phyloP scores from a whole-genome alignment of 2,329 filamentous ascomycete species.

The Pseudogymnoascus sp. region DNA sequence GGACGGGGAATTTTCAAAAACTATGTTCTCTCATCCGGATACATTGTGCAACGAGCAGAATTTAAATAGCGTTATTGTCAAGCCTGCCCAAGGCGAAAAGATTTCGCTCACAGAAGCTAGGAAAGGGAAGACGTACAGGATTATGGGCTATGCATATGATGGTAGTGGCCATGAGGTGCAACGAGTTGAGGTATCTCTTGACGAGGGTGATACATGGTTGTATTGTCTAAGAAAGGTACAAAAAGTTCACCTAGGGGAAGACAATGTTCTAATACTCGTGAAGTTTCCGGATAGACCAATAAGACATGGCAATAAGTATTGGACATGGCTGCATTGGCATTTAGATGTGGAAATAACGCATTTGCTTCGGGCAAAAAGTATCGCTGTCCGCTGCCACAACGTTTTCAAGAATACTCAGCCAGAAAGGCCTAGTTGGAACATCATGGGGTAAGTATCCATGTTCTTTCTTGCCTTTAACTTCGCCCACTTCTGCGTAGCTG shows the following conservation, averaged over 20 bases:
- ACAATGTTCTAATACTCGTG: constrained; percentile 17
- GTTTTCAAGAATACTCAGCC: constrained; percentile 47
- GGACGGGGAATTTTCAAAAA: constrained; percentile 40
- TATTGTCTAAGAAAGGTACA: constrained; percentile 35
- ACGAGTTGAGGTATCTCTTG: constrained; percentile 42
- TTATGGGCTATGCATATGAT: constrained; percentile 43
- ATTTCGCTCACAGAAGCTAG: constrained; percentile 34
- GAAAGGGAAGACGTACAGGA: constrained; percentile 36
- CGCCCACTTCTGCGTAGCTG: not conserved
- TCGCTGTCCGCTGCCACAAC: constrained; percentile 42
- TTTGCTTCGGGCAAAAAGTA: constrained; percentile 36
- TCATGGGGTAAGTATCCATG: constrained; percentile 30
- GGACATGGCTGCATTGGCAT: constrained; percentile 49
- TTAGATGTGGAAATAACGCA: constrained; percentile 41
- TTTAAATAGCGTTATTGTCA: constrained; percentile 42
- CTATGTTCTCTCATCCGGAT: constrained; percentile 42
- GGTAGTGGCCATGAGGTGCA: constrained; percentile 45
- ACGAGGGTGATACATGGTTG: constrained; percentile 42
- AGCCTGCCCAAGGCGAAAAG: constrained; percentile 40
- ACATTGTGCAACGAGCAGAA: constrained; percentile 44
- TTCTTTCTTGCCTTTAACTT: not conserved
- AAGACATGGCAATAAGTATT: constrained; percentile 47
- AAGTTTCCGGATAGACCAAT: constrained; percentile 42
- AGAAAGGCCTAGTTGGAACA: constrained; percentile 39
- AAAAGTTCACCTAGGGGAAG: not conserved